Percentiles rank a stretch among this genome's conserved stretches.
Evolutionary conservation across 2,329 filamentous ascomycete species (phyloP).

Genomic region (Ceratocystis huliohia): DNA sequence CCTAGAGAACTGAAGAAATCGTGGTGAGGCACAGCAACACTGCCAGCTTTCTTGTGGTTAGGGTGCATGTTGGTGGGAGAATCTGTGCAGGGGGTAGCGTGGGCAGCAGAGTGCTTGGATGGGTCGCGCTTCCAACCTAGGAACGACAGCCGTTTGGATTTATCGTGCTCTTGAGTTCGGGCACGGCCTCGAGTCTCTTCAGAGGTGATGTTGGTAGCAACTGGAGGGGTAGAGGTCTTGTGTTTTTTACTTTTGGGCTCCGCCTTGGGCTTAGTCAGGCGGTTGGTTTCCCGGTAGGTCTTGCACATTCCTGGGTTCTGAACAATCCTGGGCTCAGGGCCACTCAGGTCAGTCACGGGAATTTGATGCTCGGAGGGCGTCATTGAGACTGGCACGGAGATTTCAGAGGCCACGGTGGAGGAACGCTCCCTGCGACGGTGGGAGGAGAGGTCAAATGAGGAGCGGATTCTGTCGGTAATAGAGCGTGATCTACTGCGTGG

Average conservation of each 20-base stretch:
- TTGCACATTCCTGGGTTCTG: constrained; percentile 19
- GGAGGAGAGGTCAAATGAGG: constrained; percentile 16
- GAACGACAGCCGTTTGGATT: constrained; percentile 17
- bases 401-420: constrained; percentile 11
- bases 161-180: constrained; percentile 13
- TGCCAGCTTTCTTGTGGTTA: neutral
- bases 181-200: constrained; percentile 15
- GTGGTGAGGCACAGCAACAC: neutral
- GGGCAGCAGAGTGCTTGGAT: constrained; percentile 6
- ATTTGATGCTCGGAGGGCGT: constrained; percentile 15
- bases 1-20: constrained; percentile 7
- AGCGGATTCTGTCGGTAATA: constrained; percentile 18
- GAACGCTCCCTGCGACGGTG: constrained; percentile 10
- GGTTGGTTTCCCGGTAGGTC: constrained; percentile 13
- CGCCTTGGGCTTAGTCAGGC: constrained; percentile 6
- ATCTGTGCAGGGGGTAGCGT: neutral
- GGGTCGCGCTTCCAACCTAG: constrained; percentile 18
- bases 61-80: neutral
- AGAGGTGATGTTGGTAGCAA: constrained; percentile 16
- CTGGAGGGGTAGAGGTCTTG: constrained; percentile 6
- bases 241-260: constrained; percentile 10
- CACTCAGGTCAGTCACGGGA: constrained; percentile 19
- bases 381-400: constrained; percentile 14
- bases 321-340: constrained; percentile 18
- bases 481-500: constrained; percentile 17